Conservation (phyloP, 306 rosid species). For the Castanea sativa region DNA sequence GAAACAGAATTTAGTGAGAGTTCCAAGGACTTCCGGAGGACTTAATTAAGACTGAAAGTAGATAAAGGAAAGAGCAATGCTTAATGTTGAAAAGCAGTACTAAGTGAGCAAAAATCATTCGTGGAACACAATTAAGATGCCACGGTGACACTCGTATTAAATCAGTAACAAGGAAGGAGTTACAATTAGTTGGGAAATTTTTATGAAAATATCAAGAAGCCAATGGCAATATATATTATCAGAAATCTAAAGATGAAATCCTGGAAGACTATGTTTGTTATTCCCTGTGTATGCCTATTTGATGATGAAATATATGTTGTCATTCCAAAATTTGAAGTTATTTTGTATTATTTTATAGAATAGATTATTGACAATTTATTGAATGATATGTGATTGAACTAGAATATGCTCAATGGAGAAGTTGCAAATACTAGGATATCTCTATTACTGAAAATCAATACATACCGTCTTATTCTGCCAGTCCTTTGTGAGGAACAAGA, state of each 20-base stretch:
- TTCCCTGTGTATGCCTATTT: too few species aligned
- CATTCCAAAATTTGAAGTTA: too few species aligned
- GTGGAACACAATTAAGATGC: not conserved
- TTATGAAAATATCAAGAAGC: not conserved
- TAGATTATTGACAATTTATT: too few species aligned
- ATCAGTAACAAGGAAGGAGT: constrained; percentile 9
- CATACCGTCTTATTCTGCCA: constrained; percentile 77
- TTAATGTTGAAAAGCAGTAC: not conserved
- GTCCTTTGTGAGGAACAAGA: constrained; percentile 46
- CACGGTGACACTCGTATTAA: not conserved
- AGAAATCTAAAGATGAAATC: not conserved
- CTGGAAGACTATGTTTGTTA: too few species aligned
- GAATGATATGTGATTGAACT: too few species aligned
- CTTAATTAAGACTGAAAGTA: not conserved
- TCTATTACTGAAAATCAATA: not conserved
- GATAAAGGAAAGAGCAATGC: not conserved
- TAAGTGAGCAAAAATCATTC: not conserved
- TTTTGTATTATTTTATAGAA: too few species aligned
- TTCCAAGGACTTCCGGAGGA: not conserved
- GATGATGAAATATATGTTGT: too few species aligned
- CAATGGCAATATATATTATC: not conserved
- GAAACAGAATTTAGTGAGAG: not conserved
- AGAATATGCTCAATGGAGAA: not conserved
- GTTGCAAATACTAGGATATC: too few species aligned
- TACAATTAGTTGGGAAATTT: not conserved